phyloP scores from a whole-genome alignment of 805 yeast species.

The Wilhelminamyces savonicus region DNA sequence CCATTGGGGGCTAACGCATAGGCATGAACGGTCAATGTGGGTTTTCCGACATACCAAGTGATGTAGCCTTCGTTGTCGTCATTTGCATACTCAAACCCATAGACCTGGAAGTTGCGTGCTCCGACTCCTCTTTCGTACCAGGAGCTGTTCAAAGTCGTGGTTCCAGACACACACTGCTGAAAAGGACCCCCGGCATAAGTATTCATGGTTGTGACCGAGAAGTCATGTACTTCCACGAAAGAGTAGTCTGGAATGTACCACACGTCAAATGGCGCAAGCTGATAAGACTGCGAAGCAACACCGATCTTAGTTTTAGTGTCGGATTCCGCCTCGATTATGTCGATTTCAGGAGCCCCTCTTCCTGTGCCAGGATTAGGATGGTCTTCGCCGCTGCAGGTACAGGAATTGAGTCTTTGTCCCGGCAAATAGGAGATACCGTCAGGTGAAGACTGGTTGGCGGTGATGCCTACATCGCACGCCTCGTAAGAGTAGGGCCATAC shows the following conservation, averaged over 20 bases:
- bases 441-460: conserved; percentile 15
- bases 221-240: conserved; percentile 9
- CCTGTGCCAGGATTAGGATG: conserved; percentile 15
- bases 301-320: conserved; percentile 9
- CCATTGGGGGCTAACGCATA: conserved; percentile 14
- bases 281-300: conserved; percentile 13
- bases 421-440: conserved; percentile 16
- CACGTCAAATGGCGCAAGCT: conserved; percentile 13
- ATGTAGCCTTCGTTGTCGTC: conserved; percentile 9
- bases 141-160: conserved; percentile 10
- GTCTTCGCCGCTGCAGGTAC: conserved; percentile 12
- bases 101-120: conserved; percentile 9
- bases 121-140: conserved; percentile 12
- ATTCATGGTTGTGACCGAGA: conserved; percentile 12
- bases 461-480: conserved; percentile 13
- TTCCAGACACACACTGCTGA: conserved; percentile 14
- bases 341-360: conserved; percentile 16
- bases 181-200: conserved; percentile 13
- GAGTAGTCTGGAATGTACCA: conserved; percentile 15
- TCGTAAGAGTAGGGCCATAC: conserved; percentile 17
- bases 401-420: conserved; percentile 10
- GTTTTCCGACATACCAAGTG: conserved; percentile 13
- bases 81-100: conserved; percentile 11
- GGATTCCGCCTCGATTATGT: conserved; percentile 11
- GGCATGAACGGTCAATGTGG: conserved; percentile 11